These are phyloP conservation scores for Aspergillus thermomutatus DNA, from an alignment of 2,329 filamentous ascomycete species.

Conservation along the genomic window DNA sequence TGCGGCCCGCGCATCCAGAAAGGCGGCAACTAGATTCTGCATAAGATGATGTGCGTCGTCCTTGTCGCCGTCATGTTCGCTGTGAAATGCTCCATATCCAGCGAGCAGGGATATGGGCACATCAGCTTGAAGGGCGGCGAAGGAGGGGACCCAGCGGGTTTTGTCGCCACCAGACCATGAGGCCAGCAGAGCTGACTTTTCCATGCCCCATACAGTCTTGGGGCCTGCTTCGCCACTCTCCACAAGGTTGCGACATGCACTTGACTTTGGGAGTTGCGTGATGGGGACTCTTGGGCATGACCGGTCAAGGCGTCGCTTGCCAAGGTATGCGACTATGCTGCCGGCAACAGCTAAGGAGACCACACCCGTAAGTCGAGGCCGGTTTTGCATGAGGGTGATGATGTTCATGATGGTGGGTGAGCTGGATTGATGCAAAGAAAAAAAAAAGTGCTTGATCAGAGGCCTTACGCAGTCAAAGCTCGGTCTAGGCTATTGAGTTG, in stretches of 20 bases:
- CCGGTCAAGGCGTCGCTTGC: not conserved
- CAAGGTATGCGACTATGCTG: not conserved
- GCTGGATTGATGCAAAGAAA: too few species aligned
- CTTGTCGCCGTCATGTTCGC: not conserved
- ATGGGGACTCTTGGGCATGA: not conserved
- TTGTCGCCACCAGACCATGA: not conserved
- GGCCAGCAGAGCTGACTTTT: not conserved
- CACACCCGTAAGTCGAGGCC: not conserved
- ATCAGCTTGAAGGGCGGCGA: conserved; percentile 2
- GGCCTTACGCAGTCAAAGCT: too few species aligned
- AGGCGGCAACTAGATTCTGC: not conserved
- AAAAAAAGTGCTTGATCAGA: too few species aligned
- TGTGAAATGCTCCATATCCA: not conserved
- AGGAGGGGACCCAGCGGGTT: conserved; percentile 4
- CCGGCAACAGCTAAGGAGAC: not conserved
- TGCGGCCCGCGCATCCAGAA: not conserved
- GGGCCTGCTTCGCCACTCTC: not conserved
- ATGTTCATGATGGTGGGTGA: not conserved
- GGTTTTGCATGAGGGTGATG: not conserved
- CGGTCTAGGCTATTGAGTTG: not conserved
- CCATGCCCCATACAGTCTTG: not conserved
- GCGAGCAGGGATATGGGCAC: not conserved
- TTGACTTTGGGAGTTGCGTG: not conserved
- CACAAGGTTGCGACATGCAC: not conserved
- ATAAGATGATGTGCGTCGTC: not conserved